Evolutionary conservation across 371 early-diverging fungal genomes (phyloP).

Genomic region (Syncephalastrum monosporum): DNA sequence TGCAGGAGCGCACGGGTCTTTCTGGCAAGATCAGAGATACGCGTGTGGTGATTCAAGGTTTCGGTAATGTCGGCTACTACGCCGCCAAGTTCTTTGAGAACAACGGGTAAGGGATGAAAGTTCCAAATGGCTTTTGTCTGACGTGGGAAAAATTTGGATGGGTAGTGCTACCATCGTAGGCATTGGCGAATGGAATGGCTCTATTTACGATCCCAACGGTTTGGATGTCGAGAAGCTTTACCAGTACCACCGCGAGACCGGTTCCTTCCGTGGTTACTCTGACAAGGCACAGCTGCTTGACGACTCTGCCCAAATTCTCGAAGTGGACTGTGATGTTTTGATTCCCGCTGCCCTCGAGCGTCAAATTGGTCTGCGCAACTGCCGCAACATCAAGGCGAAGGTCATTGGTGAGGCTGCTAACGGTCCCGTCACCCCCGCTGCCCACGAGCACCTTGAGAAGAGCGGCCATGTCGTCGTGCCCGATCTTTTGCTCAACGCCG

Average conservation of each 20-base stretch:
- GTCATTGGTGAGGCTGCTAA: conserved; percentile 89
- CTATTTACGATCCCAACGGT: conserved; percentile 72
- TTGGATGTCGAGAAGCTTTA: conserved; percentile 71
- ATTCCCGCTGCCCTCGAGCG: conserved; percentile 89
- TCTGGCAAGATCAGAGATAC: conserved; percentile 67
- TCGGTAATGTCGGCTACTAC: conserved; percentile 91
- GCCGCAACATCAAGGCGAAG: conserved; percentile 79
- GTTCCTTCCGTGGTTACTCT: conserved; percentile 71
- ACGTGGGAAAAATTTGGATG: no score
- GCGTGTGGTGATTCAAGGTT: conserved; percentile 82
- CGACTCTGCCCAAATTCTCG: conserved; percentile 63
- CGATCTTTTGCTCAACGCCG: conserved; percentile 83
- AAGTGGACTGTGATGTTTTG: conserved; percentile 82
- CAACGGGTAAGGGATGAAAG: conserved; percentile 52
- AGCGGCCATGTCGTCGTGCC: conserved; percentile 76
- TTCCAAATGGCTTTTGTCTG: no score
- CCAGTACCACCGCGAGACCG: conserved; percentile 63
- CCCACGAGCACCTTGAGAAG: conserved; percentile 67
- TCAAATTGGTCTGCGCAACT: conserved; percentile 82
- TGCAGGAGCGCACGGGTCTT: conserved; percentile 74
- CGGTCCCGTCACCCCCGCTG: conserved; percentile 83
- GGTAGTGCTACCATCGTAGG: conserved; percentile 77
- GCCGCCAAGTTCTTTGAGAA: conserved; percentile 86
- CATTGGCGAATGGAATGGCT: conserved; percentile 74
- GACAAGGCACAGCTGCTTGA: conserved; percentile 62